These are phyloP conservation scores for Xylaria telfairii DNA, from an alignment of 495 filamentous ascomycete species.

Conservation along the genomic window DNA sequence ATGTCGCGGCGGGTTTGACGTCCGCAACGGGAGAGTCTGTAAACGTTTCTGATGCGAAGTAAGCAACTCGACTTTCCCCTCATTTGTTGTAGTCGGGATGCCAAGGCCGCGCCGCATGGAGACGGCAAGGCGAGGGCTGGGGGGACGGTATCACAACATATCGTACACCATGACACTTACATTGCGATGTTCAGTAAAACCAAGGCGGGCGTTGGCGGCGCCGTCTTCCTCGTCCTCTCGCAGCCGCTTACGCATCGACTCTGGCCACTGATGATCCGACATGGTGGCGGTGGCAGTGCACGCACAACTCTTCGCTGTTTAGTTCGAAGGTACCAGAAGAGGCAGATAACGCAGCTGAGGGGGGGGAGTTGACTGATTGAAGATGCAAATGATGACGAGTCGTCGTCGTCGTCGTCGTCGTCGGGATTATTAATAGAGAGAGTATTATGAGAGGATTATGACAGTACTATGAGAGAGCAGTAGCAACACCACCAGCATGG, in stretches of 20 bases:
- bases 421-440: slow-evolving; percentile 1
- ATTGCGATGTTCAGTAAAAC: slow-evolving; percentile 56
- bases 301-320: neutral
- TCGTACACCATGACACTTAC: slow-evolving; percentile 39
- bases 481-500: neutral
- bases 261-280: slow-evolving; percentile 34
- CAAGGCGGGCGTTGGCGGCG: slow-evolving; percentile 35
- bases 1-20: slow-evolving; percentile 49
- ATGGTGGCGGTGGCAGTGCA: slow-evolving; percentile 23
- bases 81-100: neutral
- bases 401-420: no score
- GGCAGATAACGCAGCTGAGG: neutral
- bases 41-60: slow-evolving; percentile 50
- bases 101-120: neutral
- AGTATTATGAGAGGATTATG: slow-evolving; percentile 3
- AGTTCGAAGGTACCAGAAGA: neutral
- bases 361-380: neutral
- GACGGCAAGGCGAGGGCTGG: neutral
- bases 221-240: slow-evolving; percentile 36
- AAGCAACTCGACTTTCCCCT: neutral
- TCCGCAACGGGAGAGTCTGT: slow-evolving; percentile 51
- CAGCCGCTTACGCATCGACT: slow-evolving; percentile 34
- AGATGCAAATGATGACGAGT: neutral
- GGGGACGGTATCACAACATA: slow-evolving; percentile 11
- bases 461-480: neutral